Conservation (phyloP, 768 basidiomycete genomes). For the Neoboletus magnificus region DNA sequence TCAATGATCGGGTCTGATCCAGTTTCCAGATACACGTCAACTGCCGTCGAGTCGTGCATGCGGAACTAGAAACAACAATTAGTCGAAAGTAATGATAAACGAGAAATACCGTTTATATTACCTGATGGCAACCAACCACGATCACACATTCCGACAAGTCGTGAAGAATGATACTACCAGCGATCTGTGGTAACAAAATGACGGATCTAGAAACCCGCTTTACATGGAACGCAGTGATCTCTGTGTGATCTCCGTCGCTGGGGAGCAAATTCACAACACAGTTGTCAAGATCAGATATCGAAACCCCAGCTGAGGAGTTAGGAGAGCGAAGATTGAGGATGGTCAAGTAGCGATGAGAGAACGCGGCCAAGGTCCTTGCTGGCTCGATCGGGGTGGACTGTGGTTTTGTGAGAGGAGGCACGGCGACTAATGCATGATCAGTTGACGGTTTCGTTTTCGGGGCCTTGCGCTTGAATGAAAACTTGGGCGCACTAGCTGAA, state of each 20-base stretch:
- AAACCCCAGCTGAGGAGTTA: constrained; percentile 45
- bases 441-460: constrained; percentile 19
- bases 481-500: constrained; percentile 53
- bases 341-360: constrained; percentile 46
- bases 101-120: constrained; percentile 24
- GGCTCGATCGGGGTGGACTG: constrained; percentile 25
- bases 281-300: constrained; percentile 59
- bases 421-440: constrained; percentile 1
- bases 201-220: constrained; percentile 58
- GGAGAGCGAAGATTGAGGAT: constrained; percentile 29
- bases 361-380: constrained; percentile 40
- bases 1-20: constrained; percentile 80
- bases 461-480: constrained; percentile 58
- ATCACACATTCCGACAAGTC: constrained; percentile 59
- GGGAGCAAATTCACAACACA: constrained; percentile 71
- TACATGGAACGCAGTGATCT: constrained; percentile 31
- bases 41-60: constrained; percentile 70
- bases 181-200: constrained; percentile 59
- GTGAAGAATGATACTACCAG: constrained; percentile 73
- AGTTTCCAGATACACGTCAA: constrained; percentile 65
- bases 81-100: background rate
- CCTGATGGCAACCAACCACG: constrained; percentile 81
- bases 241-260: constrained; percentile 1
- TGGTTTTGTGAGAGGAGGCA: background rate
- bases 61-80: constrained; percentile 57